These are phyloP conservation scores for Periconia sp. DNA, from an alignment of 2,329 filamentous ascomycete species.

Conservation along the genomic window DNA sequence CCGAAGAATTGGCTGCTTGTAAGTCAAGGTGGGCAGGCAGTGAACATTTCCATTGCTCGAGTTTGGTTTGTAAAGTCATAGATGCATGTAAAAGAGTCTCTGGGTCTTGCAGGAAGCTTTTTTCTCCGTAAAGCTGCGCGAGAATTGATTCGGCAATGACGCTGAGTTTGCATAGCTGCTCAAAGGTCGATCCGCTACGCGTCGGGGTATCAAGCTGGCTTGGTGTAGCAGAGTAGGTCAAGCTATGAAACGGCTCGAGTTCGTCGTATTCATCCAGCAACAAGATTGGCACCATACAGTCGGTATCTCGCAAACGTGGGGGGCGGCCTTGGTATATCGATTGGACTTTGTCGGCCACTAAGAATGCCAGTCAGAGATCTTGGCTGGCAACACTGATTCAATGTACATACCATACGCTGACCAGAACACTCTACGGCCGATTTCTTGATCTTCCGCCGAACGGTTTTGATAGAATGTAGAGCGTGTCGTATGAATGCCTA, in stretches of 20 bases:
- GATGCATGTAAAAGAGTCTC: conserved; percentile 41
- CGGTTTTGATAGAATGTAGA: conserved; percentile 30
- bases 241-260: conserved; percentile 53
- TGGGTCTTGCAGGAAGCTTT: conserved; percentile 31
- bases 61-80: conserved; percentile 42
- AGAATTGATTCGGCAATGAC: conserved; percentile 16
- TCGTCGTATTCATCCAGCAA: conserved; percentile 57
- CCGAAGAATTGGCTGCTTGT: conserved; percentile 15
- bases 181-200: conserved; percentile 49
- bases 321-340: conserved; percentile 58
- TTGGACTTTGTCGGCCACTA: conserved; percentile 54
- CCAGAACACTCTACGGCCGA: conserved; percentile 50
- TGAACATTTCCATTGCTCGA: conserved; percentile 46
- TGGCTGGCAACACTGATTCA: not conserved
- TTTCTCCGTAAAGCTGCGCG: conserved; percentile 42
- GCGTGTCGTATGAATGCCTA: conserved; percentile 54
- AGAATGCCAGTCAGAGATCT: not conserved
- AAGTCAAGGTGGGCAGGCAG: conserved; percentile 49
- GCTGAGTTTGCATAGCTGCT: conserved; percentile 43
- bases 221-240: conserved; percentile 41
- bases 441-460: conserved; percentile 50
- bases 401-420: conserved; percentile 40
- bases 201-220: conserved; percentile 29
- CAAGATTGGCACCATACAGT: conserved; percentile 50
- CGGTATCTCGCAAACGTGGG: conserved; percentile 48